Evolutionary conservation across 805 yeast species (phyloP).

Genomic region (Candida glaebosa): DNA sequence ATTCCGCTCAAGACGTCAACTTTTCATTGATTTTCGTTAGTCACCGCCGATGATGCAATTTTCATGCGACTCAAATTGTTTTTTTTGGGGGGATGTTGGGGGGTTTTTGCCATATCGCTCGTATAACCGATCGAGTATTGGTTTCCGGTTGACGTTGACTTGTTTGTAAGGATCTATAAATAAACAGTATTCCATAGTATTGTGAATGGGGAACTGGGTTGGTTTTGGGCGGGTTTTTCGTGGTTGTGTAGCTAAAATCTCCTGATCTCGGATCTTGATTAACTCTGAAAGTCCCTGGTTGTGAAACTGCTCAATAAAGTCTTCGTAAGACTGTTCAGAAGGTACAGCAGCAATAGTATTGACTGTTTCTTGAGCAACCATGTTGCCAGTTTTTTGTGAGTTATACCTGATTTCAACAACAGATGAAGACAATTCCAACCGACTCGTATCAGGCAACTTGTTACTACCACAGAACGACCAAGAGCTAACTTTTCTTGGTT

Average conservation of each 20-base stretch:
- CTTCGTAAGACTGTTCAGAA: neutral
- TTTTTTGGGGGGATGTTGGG: neutral
- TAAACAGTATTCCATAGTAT: constrained; percentile 48
- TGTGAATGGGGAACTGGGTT: constrained; percentile 4
- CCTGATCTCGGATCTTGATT: neutral
- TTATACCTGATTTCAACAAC: neutral
- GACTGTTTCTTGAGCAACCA: too few species aligned
- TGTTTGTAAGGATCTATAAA: neutral
- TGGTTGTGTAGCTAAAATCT: neutral
- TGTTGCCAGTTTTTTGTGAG: neutral
- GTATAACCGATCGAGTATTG: neutral
- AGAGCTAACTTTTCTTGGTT: too few species aligned
- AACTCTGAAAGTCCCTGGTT: neutral
- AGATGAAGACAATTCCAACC: too few species aligned
- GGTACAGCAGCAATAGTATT: too few species aligned
- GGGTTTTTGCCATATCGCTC: neutral
- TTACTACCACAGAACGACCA: neutral
- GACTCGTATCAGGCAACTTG: neutral
- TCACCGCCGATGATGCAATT: constrained; percentile 5
- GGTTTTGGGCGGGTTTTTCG: neutral
- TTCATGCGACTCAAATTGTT: constrained; percentile 1
- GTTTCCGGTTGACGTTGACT: neutral
- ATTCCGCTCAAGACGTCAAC: neutral
- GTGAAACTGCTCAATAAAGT: neutral
- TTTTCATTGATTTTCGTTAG: neutral